Percentiles rank a stretch among this genome's conserved stretches.
These are phyloP conservation scores for Angomonas ambiguus DNA, from an alignment of 208 protist genomes.

Conservation along the genomic window DNA sequence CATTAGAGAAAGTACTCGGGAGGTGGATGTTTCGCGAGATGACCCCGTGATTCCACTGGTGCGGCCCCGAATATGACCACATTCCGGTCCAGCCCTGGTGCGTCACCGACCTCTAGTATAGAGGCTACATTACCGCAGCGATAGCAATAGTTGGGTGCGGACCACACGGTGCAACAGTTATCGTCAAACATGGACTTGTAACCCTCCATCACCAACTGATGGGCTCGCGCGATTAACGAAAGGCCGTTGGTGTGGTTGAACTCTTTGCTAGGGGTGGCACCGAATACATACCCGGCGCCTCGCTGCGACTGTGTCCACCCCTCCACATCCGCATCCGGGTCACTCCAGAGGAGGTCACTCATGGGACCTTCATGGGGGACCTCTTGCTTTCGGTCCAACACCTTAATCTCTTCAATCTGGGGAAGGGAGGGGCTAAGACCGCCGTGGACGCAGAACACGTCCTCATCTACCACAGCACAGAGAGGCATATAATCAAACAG, in stretches of 20 bases:
- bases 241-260: slow-evolving; percentile 95
- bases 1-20: slow-evolving; percentile 79
- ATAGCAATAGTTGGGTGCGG: slow-evolving; percentile 96
- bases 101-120: slow-evolving; percentile 97
- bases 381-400: slow-evolving; percentile 95
- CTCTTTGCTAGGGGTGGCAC: slow-evolving; percentile 93
- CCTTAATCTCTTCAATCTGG: slow-evolving; percentile 95
- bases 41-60: slow-evolving; percentile 88
- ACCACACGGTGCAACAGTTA: slow-evolving; percentile 94
- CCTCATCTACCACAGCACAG: slow-evolving; percentile 96
- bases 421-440: slow-evolving; percentile 97
- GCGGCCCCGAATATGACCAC: slow-evolving; percentile 99
- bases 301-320: slow-evolving; percentile 96
- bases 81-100: slow-evolving; percentile 92
- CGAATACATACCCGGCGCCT: slow-evolving; percentile 99
- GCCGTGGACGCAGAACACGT: slow-evolving; percentile 98
- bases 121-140: slow-evolving; percentile 98
- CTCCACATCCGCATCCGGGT: slow-evolving; percentile 92
- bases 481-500: slow-evolving; percentile 99
- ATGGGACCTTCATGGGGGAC: slow-evolving; percentile 98
- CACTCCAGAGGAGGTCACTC: slow-evolving; percentile 98
- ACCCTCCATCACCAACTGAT: slow-evolving; percentile 96
- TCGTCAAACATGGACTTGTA: slow-evolving; percentile 94
- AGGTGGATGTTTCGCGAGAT: slow-evolving; percentile 45
- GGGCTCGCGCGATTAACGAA: slow-evolving; percentile 92